These are phyloP conservation scores for Chimonanthus praecox DNA, from an alignment of 164 flowering plant species.

Conservation along the genomic window DNA sequence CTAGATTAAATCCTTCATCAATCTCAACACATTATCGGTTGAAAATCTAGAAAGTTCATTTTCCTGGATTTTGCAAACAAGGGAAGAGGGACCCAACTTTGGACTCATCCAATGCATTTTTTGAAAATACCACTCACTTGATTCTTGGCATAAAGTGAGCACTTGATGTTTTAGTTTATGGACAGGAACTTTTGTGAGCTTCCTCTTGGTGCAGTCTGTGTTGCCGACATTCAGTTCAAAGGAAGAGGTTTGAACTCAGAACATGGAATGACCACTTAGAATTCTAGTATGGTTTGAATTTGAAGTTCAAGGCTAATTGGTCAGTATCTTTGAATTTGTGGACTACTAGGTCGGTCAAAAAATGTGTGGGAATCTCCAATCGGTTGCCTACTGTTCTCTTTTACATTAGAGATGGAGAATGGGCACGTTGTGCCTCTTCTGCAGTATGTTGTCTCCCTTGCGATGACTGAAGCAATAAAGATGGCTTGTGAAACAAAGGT, in stretches of 20 bases:
- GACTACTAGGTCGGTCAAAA: conserved; percentile 59
- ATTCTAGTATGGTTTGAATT: background rate
- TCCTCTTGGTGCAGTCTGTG: conserved; percentile 80
- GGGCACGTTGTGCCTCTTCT: conserved; percentile 75
- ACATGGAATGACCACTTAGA: background rate
- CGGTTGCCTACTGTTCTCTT: conserved; percentile 94
- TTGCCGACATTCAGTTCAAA: conserved; percentile 79
- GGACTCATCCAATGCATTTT: background rate
- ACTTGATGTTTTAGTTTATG: background rate
- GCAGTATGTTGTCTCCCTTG: conserved; percentile 85
- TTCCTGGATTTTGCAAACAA: too few relatives aligned
- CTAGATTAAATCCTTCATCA: too few relatives aligned
- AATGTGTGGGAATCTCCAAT: conserved; percentile 89
- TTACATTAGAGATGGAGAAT: conserved; percentile 84
- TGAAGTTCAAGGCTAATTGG: background rate
- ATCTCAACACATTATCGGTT: too few relatives aligned
- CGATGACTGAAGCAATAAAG: conserved; percentile 83
- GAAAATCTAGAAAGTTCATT: too few relatives aligned
- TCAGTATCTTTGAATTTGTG: background rate
- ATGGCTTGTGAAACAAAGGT: conserved; percentile 59
- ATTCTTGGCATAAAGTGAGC: background rate
- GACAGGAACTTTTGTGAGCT: conserved; percentile 69
- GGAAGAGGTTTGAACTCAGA: conserved; percentile 66
- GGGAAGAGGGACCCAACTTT: too few relatives aligned
- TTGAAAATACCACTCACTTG: background rate